Base-by-base conservation (phyloP, 805 yeast species). In the Isabelozyma gotoi region DNA sequence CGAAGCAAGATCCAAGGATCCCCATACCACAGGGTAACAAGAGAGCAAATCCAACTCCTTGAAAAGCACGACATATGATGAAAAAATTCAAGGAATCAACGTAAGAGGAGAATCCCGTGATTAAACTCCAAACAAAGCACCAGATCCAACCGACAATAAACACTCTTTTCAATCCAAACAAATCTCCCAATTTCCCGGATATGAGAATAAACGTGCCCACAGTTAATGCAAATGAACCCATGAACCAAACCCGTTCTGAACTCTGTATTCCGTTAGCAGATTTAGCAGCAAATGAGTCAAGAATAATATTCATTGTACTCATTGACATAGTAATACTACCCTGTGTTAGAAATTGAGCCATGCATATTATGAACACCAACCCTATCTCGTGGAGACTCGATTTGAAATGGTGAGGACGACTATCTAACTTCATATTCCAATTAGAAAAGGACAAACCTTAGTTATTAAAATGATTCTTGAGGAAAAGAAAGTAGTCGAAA, bases 181-280 rank as follows among this genome's bases (percentile, higher is more conserved):
- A 66, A 54, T 86, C 95, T 27, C 95, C 94, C 37, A 84, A 55
- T 39, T 82, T 72, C 7, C 94, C 94, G 31, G 85, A 76, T 4
- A 82, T 67, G 31, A 86, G 60, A 40, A 86, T 85, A 48, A 85
- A 80, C 0, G 92, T 83, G 10, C 92, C 92, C 4, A 84, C 78
- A 0, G 88, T 80, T 42, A 86, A 62, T 0, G 88, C 81, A 56
- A 79, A 84, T 0, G 88, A 77, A 1, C 90, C 89, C 71, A 81
- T 74, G 56, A 81, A 79, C 94, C 95, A 84, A 11, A 73, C 74
- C 43, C 68, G 67, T 41, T 61, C 60, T 17, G 64, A 41, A 1
- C 46, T 18, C 8, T 48, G 47, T 5, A 46, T 44, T 0, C 39
- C 29, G 2, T 29, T 17, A 20, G 50, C 45, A 3, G 38, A 16